Conservation (phyloP, 108 stramenopile genomes). For the Cyclotella cryptica region DNA sequence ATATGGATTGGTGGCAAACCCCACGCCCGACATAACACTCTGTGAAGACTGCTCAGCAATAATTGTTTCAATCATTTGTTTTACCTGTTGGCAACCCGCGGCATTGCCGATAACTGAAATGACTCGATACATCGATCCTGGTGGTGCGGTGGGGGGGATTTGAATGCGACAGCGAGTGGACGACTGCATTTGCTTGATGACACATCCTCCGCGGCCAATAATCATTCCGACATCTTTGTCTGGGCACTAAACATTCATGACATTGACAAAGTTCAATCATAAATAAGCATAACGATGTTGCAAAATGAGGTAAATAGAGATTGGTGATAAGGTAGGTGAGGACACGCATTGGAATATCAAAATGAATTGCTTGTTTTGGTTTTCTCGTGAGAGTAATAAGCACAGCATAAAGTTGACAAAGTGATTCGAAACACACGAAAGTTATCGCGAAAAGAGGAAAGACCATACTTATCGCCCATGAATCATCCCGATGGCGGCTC, state of each 20-base stretch:
- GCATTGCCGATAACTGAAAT: constrained; percentile 79
- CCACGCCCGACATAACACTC: constrained; percentile 75
- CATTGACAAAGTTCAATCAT: neutral
- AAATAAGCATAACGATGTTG: constrained; percentile 4
- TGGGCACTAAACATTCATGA: constrained; percentile 53
- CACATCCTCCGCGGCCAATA: constrained; percentile 87
- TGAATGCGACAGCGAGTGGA: constrained; percentile 83
- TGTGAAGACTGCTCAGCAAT: constrained; percentile 81
- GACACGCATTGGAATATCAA: neutral
- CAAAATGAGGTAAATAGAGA: neutral
- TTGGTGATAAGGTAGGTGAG: neutral
- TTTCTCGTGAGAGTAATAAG: neutral
- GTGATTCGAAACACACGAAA: neutral
- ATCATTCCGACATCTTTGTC: constrained; percentile 91
- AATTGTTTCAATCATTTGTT: constrained; percentile 82
- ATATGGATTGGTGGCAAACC: constrained; percentile 53
- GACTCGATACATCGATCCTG: constrained; percentile 79
- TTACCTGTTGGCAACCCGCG: constrained; percentile 74
- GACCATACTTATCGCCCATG: constrained; percentile 3
- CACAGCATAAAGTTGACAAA: neutral
- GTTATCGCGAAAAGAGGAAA: neutral
- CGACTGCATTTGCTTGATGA: constrained; percentile 88
- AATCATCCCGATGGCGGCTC: neutral
- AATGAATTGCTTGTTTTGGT: neutral
- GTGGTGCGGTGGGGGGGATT: constrained; percentile 79